Conservation (phyloP, 176 grass and related monocot species). For the Musa beccarii region DNA sequence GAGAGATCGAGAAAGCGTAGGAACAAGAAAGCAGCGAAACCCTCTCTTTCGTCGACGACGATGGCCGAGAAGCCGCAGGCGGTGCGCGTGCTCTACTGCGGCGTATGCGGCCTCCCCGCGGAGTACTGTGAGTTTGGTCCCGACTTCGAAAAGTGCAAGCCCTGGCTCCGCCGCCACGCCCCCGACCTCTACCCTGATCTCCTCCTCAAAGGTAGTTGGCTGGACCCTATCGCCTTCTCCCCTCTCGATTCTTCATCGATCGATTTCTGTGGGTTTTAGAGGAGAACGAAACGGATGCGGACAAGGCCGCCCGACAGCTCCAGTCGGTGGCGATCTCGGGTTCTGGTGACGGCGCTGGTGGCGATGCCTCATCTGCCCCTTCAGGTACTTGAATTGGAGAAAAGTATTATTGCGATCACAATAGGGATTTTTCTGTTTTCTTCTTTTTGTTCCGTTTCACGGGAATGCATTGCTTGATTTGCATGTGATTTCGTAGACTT, state of each 20-base stretch:
- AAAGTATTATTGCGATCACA: neutral
- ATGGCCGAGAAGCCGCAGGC: conserved; percentile 66
- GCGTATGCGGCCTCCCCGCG: conserved; percentile 70
- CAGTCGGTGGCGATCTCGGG: conserved; percentile 70
- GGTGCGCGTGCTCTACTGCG: conserved; percentile 78
- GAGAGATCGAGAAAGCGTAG: neutral
- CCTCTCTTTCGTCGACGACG: conserved; percentile 16
- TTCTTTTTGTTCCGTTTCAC: neutral
- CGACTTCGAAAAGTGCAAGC: conserved; percentile 98
- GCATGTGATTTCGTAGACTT: neutral
- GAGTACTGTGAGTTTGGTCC: conserved; percentile 99
- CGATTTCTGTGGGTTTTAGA: conserved; percentile 30
- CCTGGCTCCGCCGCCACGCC: conserved; percentile 77
- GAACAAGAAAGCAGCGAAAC: neutral
- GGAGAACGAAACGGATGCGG: conserved; percentile 46
- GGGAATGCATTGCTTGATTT: neutral
- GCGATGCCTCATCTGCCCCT: conserved; percentile 13
- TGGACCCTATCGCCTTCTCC: neutral
- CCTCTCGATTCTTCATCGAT: neutral
- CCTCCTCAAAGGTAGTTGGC: conserved; percentile 27
- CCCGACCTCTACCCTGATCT: conserved; percentile 83
- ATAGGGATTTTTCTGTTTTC: neutral
- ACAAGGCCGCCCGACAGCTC: conserved; percentile 60
- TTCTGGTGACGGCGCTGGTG: conserved; percentile 20
- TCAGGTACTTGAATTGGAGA: neutral